Base-by-base conservation (phyloP, 2,329 filamentous ascomycete species). In the Didymella glomerata region DNA sequence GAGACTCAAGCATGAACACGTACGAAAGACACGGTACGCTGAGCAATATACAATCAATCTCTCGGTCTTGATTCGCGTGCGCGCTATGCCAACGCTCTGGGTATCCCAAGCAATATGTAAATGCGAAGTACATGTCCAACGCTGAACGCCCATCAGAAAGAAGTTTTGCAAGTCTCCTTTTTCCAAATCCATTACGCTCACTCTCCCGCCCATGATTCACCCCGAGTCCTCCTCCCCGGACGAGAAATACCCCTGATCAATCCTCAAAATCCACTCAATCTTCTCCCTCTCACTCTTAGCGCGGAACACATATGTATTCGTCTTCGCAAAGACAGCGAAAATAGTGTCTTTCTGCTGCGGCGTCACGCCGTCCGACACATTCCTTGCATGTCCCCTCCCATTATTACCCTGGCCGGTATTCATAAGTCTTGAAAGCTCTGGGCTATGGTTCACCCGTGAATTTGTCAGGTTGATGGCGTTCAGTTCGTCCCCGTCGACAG, bases 241-340 rank as follows among this genome's bases (percentile, higher is more conserved):
- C 22, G 61, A 64, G 42, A 87, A 86, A 75, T 85, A 88, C 66
- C 89, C 91, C 81, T 97, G 90, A 78, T 99, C 95, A 68, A 99
- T 92, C 71, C 90, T 90, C 77, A 96, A 86, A 68, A 99, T 97
- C 95, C 95, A 99, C 76, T 98, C 95, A 68, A 93, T 89, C 82
- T 97, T 97, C 77, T 97, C 93, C 48, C 89, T 85, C 80, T 97
- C 94, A 69, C 88, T 94, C 58, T 93, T 85, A 24, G 93, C 91
- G 14, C 93, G 92, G 77, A 99, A 98, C 40, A 99, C 83, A 86
- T 93, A 99, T 30, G 93, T 97, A 77, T 97, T 97, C 76, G 95
- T 90, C 60, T 90, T 91, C 41, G 92, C 94, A 74, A 98, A 99
- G 49, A 99, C 87, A 13, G 95, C 95, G 83, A 97, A 99, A 40